A percentile compares a stretch with the other conserved stretches of the same genome.
Evolutionary conservation across 192 early-diverging fungal genomes (phyloP).

Genomic region (Dissophora globulifera): DNA sequence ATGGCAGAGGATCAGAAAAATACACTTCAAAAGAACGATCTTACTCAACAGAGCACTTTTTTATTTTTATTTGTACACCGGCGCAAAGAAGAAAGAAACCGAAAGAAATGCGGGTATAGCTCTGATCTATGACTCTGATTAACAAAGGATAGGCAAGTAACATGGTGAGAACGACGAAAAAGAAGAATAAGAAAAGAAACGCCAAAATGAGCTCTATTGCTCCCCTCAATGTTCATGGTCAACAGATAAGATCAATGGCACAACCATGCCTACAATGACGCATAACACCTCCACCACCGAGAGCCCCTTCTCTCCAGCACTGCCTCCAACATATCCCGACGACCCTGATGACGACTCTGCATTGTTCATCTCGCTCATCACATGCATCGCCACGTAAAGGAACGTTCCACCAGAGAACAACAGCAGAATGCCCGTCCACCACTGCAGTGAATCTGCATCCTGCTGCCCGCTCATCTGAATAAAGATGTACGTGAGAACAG

Average conservation of each 20-base stretch:
- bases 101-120: not conserved
- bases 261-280: slow-evolving; percentile 49
- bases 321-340: slow-evolving; percentile 39
- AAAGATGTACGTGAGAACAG: slow-evolving; percentile 66
- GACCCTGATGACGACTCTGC: slow-evolving; percentile 16
- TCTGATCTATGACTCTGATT: not conserved
- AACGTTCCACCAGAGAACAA: slow-evolving; percentile 93
- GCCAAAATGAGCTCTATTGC: slow-evolving; percentile 6
- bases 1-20: not conserved
- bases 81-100: not conserved
- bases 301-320: slow-evolving; percentile 36
- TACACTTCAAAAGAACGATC: slow-evolving; percentile 1
- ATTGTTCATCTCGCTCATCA: slow-evolving; percentile 63
- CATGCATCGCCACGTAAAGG: slow-evolving; percentile 91
- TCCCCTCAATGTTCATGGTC: slow-evolving; percentile 43
- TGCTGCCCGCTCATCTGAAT: slow-evolving; percentile 54
- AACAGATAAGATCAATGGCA: slow-evolving; percentile 48
- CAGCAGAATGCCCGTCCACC: slow-evolving; percentile 85
- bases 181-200: too few species aligned
- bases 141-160: not conserved
- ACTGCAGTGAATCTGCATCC: slow-evolving; percentile 60
- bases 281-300: slow-evolving; percentile 39
- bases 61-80: slow-evolving; percentile 4
- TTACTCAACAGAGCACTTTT: too few species aligned
- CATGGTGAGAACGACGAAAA: not conserved